phyloP scores from a whole-genome alignment of 805 yeast genomes.

The Saccharomycopsis amapae region DNA sequence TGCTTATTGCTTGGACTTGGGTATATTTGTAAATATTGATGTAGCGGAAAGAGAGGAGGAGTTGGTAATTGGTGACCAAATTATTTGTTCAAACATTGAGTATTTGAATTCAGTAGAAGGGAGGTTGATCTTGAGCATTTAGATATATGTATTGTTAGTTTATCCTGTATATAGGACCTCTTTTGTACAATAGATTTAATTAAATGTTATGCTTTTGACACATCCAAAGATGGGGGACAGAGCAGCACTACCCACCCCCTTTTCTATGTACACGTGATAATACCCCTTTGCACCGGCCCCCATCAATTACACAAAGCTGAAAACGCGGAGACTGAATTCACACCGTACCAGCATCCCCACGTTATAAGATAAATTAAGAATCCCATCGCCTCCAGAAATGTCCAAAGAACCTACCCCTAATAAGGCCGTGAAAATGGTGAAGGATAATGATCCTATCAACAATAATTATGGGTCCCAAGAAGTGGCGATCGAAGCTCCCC shows the following conservation, averaged over 20 bases:
- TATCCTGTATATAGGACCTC: background rate
- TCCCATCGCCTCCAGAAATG: too few species aligned
- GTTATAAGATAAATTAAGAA: too few species aligned
- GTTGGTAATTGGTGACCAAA: conserved; percentile 18
- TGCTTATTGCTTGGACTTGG: conserved; percentile 19
- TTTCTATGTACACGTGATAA: too few species aligned
- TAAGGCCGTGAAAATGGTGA: background rate
- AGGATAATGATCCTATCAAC: conserved; percentile 8
- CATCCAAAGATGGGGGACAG: too few species aligned
- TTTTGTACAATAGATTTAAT: background rate
- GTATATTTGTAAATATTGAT: conserved; percentile 10
- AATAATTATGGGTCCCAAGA: conserved; percentile 11
- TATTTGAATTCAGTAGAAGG: conserved; percentile 12
- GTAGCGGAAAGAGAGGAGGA: background rate
- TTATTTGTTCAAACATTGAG: conserved; percentile 12
- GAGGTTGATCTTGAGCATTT: conserved; percentile 5
- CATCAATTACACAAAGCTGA: too few species aligned
- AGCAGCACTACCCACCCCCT: too few species aligned
- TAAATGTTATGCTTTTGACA: background rate
- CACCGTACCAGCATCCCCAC: too few species aligned
- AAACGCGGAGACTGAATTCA: too few species aligned
- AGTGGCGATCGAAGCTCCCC: conserved; percentile 36
- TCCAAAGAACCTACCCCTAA: background rate
- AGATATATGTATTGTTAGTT: background rate
- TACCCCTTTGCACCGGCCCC: too few species aligned